phyloP scores from a whole-genome alignment of 2,329 filamentous ascomycete genomes.

The Aspergillus piperis region DNA sequence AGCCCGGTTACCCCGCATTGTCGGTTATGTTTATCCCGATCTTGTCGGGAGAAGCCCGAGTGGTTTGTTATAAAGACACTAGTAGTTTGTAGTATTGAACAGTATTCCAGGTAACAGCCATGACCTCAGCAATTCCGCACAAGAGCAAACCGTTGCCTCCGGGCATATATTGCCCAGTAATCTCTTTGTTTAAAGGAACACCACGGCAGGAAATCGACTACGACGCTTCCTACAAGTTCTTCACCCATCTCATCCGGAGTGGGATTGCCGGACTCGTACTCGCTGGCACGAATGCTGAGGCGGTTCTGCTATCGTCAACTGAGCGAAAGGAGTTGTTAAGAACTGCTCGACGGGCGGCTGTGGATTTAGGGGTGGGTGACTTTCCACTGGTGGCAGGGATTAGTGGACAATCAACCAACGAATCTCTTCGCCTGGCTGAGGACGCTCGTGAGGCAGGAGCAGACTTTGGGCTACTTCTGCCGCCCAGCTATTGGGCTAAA shows the following conservation, averaged over 20 bases:
- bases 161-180: conserved; percentile 52
- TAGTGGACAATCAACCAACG: conserved; percentile 42
- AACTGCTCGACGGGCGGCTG: conserved; percentile 42
- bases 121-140: conserved; percentile 32
- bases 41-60: neutral
- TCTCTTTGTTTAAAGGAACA: conserved; percentile 49
- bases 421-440: conserved; percentile 43
- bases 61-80: conserved; percentile 6
- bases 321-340: conserved; percentile 48
- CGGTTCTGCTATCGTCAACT: conserved; percentile 44
- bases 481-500: conserved; percentile 46
- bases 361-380: conserved; percentile 33
- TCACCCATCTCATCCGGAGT: conserved; percentile 44
- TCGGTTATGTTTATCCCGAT: neutral
- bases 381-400: conserved; percentile 48
- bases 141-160: conserved; percentile 45
- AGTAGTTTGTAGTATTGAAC: neutral
- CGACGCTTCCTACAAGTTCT: conserved; percentile 50
- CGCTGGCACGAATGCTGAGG: conserved; percentile 52
- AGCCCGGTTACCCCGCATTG: neutral
- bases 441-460: conserved; percentile 45
- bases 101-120: neutral
- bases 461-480: conserved; percentile 41
- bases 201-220: conserved; percentile 46
- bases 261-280: conserved; percentile 50